Percentiles rank a stretch among this genome's conserved stretches.
phyloP scores from a whole-genome alignment of 768 basidiomycete species.

The Pulveroboletus sp. region DNA sequence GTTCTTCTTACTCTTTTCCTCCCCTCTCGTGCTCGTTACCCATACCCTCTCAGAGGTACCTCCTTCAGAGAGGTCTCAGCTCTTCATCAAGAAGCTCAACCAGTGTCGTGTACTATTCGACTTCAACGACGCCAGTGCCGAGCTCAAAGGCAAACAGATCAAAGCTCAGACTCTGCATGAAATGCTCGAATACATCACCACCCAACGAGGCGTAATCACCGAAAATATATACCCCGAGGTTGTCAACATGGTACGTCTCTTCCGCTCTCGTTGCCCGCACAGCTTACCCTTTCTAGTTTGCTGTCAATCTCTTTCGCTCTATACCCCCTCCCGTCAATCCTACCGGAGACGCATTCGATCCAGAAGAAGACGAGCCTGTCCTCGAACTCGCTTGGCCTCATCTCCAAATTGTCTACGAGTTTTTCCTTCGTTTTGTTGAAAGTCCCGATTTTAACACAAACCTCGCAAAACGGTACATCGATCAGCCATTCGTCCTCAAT shows the following conservation, averaged over 20 bases:
- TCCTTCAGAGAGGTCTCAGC: constrained; percentile 78
- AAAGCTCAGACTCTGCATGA: constrained; percentile 97
- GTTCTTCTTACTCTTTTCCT: constrained; percentile 1
- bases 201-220: constrained; percentile 92
- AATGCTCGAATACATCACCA: constrained; percentile 99
- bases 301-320: constrained; percentile 96
- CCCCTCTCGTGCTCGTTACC: constrained; percentile 9
- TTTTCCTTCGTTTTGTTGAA: constrained; percentile 98
- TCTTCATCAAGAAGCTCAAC: constrained; percentile 93
- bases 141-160: constrained; percentile 96
- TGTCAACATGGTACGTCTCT: constrained; percentile 82
- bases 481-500: constrained; percentile 93
- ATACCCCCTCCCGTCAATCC: constrained; percentile 99
- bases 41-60: constrained; percentile 65
- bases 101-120: constrained; percentile 98
- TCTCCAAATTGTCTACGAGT: constrained; percentile 98
- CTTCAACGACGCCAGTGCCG: constrained; percentile 95
- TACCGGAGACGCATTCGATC: constrained; percentile 97
- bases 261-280: neutral
- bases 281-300: constrained; percentile 61
- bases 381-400: constrained; percentile 99
- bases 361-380: constrained; percentile 99
- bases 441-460: constrained; percentile 98
- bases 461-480: constrained; percentile 95
- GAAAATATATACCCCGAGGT: constrained; percentile 99